Evolutionary conservation across 2,329 filamentous ascomycete species (phyloP).

Genomic region (Microsporum ferrugineum): DNA sequence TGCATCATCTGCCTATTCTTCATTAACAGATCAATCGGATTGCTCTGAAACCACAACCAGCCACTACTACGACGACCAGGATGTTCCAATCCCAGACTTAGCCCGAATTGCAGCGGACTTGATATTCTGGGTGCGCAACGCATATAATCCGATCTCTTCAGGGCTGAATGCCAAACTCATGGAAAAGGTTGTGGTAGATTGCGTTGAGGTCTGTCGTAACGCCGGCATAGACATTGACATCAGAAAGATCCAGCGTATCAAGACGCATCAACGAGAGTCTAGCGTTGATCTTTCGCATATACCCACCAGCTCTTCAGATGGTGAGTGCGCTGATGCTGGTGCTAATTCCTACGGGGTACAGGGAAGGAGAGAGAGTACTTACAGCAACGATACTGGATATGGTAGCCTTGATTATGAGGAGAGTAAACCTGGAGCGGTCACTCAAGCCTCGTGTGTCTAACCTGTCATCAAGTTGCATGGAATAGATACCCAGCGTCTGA

Average conservation of each 20-base stretch:
- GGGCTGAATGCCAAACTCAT: conserved; percentile 29
- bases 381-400: conserved; percentile 33
- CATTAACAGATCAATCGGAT: conserved; percentile 11
- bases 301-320: conserved; percentile 11
- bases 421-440: not conserved
- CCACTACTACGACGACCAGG: conserved; percentile 21
- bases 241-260: conserved; percentile 16
- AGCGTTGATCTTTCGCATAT: conserved; percentile 3
- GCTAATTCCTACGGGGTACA: not conserved
- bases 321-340: not conserved
- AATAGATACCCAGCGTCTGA: not conserved
- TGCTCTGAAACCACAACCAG: conserved; percentile 10
- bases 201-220: conserved; percentile 25
- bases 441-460: not conserved
- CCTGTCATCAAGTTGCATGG: too few relatives aligned
- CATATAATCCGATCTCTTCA: conserved; percentile 35
- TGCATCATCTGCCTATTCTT: conserved; percentile 14
- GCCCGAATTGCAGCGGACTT: conserved; percentile 31
- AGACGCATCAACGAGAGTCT: conserved; percentile 15
- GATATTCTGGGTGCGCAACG: conserved; percentile 35
- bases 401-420: conserved; percentile 21
- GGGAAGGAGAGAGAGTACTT: conserved; percentile 21
- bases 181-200: conserved; percentile 30
- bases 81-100: conserved; percentile 21
- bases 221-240: conserved; percentile 28